Evolutionary conservation across 2,329 filamentous ascomycete species (phyloP), one percentile per base, ranked within the genome.

Genomic region (Diaporthe longicolla): DNA sequence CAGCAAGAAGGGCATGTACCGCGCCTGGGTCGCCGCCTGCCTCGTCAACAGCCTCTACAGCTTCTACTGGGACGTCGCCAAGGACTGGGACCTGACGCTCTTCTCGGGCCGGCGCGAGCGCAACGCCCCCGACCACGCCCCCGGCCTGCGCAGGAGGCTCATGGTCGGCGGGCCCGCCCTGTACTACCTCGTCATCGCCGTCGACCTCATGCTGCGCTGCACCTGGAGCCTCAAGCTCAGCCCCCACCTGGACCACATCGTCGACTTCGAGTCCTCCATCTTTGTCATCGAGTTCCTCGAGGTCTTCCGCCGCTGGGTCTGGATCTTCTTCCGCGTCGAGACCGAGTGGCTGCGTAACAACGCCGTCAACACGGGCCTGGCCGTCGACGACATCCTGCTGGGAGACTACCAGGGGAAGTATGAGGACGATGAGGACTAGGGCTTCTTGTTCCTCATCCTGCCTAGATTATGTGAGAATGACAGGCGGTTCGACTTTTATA

Each of bases 51-150:
- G 94, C 19, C 87, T 93, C 58, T 99, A 98, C 84, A 95, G 93
- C n/a, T 98, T 98, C 86, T 99, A 97, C 87, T 99, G 97, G 97
- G 97, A 99, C 80, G 92, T 98, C 40, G 89, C 94, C 72, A 97
- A 95, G 85, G 97, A 99, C 86, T 99, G 97, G 97, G 97, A 98
- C 81, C 87, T 99, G 76, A 94, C 93, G 0, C 88, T 98, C 19
- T 94, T 98, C 80, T 90, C 93, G 3, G 82, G 87, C 1, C 82
- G 85, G 19, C 84, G 83, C 50, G 87, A 90, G 76, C 90, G 93
- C 76, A 87, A 87, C 77, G 87, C 89, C 15, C 88, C 88, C 1
- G 90, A 93, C 35, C 89, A 95, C 78, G 90, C 94, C 0, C 97
- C 90, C 81, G 97, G 94, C 1, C 87, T 99, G 58, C 92, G 97